Evolutionary conservation across 1,139 yeast species (phyloP).

Genomic region (Taiozyma sp.): DNA sequence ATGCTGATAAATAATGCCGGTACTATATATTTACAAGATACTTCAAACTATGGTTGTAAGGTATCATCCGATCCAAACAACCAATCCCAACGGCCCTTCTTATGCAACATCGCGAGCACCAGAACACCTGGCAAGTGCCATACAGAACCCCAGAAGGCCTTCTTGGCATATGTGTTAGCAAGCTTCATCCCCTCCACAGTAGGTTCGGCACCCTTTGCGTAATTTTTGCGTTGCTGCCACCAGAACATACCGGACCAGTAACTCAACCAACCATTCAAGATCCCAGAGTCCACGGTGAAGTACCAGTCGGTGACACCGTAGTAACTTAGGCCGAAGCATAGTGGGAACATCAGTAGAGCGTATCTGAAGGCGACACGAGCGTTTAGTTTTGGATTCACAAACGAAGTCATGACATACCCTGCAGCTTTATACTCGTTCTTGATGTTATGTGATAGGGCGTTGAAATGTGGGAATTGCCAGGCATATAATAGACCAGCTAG

Average conservation of each 20-base stretch:
- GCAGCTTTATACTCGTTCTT: constrained; percentile 87
- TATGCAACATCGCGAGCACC: constrained; percentile 89
- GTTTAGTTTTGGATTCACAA: constrained; percentile 85
- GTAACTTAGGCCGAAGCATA: constrained; percentile 80
- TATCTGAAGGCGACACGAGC: constrained; percentile 93
- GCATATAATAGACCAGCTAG: constrained; percentile 86
- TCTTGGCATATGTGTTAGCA: constrained; percentile 70
- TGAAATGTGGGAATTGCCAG: constrained; percentile 99
- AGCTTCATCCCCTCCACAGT: constrained; percentile 49
- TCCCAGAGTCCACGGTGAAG: constrained; percentile 73
- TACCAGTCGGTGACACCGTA: constrained; percentile 80
- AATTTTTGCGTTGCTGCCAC: constrained; percentile 64
- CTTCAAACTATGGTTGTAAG: background rate
- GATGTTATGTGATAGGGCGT: constrained; percentile 83
- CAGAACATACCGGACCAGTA: constrained; percentile 81
- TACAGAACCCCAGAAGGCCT: constrained; percentile 91
- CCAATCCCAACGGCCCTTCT: constrained; percentile 94
- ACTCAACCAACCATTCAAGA: constrained; percentile 83
- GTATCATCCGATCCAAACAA: constrained; percentile 29
- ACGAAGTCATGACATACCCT: constrained; percentile 96
- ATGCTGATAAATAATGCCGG: background rate
- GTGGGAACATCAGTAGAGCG: constrained; percentile 85
- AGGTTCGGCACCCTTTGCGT: constrained; percentile 36
- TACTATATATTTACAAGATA: background rate
- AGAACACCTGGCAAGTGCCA: constrained; percentile 91